Percentiles rank a stretch among this genome's conserved stretches.
Evolutionary conservation across 2,329 filamentous ascomycete species (phyloP).

Genomic region (Aureobasidium melanogenum): DNA sequence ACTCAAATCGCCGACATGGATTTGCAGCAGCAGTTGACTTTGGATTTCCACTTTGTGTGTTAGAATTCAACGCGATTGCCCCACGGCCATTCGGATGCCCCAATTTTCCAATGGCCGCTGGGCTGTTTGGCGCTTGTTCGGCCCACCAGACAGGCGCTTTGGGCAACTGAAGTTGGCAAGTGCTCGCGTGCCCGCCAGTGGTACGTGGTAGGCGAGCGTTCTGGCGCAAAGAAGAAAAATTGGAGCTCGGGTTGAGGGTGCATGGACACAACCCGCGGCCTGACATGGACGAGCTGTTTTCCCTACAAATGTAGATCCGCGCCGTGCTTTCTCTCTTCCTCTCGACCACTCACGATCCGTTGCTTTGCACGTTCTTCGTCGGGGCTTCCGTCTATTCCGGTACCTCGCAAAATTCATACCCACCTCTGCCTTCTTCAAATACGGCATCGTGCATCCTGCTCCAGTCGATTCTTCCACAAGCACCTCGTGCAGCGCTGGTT

Average conservation of each 20-base stretch:
- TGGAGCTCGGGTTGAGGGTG: slow-evolving; percentile 1
- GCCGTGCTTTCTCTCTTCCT: neutral
- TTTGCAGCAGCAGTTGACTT: neutral
- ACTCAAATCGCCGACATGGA: neutral
- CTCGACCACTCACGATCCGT: slow-evolving; percentile 6
- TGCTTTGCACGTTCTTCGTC: slow-evolving; percentile 9
- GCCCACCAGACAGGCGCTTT: slow-evolving; percentile 4
- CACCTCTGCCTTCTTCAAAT: neutral
- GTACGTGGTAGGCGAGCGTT: neutral
- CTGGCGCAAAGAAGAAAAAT: slow-evolving; percentile 2
- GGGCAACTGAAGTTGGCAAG: slow-evolving; percentile 3
- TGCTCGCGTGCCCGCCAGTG: slow-evolving; percentile 4
- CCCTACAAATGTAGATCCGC: slow-evolving; percentile 5
- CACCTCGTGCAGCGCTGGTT: slow-evolving; percentile 2
- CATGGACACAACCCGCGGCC: neutral
- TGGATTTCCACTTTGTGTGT: neutral
- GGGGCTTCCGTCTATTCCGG: slow-evolving; percentile 5
- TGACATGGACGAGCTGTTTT: neutral
- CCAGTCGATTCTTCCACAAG: slow-evolving; percentile 6
- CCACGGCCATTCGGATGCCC: neutral
- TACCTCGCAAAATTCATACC: neutral
- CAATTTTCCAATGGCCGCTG: neutral
- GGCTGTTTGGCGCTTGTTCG: slow-evolving; percentile 9
- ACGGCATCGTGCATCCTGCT: slow-evolving; percentile 9
- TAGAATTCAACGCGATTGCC: slow-evolving; percentile 8